Conservation (phyloP, 2,329 filamentous ascomycete species). For the Ceratocystiopsis brevicomis region DNA sequence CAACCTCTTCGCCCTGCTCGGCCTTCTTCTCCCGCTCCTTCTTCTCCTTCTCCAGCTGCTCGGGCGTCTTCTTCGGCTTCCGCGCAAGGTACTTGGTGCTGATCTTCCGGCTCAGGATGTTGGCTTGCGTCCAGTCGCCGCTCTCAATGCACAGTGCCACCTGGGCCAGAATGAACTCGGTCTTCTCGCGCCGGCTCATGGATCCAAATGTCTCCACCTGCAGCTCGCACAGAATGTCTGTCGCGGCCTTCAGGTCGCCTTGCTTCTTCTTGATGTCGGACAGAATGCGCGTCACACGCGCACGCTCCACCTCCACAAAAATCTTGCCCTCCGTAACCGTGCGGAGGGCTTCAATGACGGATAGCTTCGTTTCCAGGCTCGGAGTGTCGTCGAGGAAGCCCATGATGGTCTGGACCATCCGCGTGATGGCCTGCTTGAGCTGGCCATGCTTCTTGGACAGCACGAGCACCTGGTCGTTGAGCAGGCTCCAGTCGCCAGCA, state of each 20-base stretch:
- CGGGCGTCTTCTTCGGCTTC: slow-evolving; percentile 75
- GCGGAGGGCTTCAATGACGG: slow-evolving; percentile 82
- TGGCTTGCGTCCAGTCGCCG: slow-evolving; percentile 88
- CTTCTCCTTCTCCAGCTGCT: slow-evolving; percentile 77
- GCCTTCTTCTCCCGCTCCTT: slow-evolving; percentile 78
- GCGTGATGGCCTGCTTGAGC: slow-evolving; percentile 95
- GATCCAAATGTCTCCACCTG: slow-evolving; percentile 98
- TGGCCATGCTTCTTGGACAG: slow-evolving; percentile 99
- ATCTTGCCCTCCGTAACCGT: slow-evolving; percentile 99
- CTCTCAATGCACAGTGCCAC: slow-evolving; percentile 88
- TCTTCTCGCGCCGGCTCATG: slow-evolving; percentile 95
- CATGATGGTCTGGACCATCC: slow-evolving; percentile 97
- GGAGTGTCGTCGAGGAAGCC: slow-evolving; percentile 75
- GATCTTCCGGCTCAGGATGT: slow-evolving; percentile 89
- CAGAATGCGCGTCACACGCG: slow-evolving; percentile 81
- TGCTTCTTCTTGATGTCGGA: slow-evolving; percentile 96
- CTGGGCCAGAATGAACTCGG: slow-evolving; percentile 93
- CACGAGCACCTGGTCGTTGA: slow-evolving; percentile 91
- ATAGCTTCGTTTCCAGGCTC: slow-evolving; percentile 69
- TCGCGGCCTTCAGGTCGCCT: slow-evolving; percentile 75
- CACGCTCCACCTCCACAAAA: slow-evolving; percentile 95
- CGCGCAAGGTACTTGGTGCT: slow-evolving; percentile 81
- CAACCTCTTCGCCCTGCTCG: slow-evolving; percentile 60
- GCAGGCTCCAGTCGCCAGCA: slow-evolving; percentile 75
- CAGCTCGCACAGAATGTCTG: slow-evolving; percentile 87